Evolutionary conservation across 805 yeast genomes (phyloP).

Genomic region (Blastobotrys chiropterorum): DNA sequence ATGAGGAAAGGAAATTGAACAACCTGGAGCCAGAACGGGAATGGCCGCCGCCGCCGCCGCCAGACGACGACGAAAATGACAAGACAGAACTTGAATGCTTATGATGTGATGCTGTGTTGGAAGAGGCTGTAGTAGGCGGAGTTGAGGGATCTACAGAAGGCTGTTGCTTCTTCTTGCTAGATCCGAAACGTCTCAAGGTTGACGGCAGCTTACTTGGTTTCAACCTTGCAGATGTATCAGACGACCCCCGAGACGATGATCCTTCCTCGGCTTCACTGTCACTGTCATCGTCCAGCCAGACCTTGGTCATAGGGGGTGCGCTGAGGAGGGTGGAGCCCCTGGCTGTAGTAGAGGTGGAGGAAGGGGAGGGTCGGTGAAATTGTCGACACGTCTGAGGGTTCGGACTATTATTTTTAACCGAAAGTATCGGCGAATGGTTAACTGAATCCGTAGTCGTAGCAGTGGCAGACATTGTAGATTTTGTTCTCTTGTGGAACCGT

Average conservation of each 20-base stretch:
- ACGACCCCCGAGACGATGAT: neutral
- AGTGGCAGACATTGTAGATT: neutral
- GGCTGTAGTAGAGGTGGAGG: neutral
- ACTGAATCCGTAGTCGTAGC: neutral
- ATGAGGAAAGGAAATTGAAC: neutral
- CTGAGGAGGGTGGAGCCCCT: neutral
- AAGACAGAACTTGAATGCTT: neutral
- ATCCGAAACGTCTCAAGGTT: slow-evolving; percentile 1
- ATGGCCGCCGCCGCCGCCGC: neutral
- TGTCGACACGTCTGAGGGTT: neutral
- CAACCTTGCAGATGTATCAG: neutral
- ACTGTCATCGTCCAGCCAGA: slow-evolving; percentile 24
- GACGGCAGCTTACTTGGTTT: neutral
- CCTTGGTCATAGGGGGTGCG: slow-evolving; percentile 21
- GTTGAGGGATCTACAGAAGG: neutral
- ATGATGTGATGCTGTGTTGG: neutral
- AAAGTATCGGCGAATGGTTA: neutral
- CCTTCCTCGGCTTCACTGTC: slow-evolving; percentile 10
- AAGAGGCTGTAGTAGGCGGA: neutral
- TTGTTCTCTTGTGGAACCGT: neutral
- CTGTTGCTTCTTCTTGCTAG: neutral
- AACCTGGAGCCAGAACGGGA: neutral
- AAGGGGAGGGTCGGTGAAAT: neutral
- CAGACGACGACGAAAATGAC: neutral
- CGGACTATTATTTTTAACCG: neutral